Conservation (phyloP, 2,329 filamentous ascomycete genomes). For the Neopestalotiopsis sp. region DNA sequence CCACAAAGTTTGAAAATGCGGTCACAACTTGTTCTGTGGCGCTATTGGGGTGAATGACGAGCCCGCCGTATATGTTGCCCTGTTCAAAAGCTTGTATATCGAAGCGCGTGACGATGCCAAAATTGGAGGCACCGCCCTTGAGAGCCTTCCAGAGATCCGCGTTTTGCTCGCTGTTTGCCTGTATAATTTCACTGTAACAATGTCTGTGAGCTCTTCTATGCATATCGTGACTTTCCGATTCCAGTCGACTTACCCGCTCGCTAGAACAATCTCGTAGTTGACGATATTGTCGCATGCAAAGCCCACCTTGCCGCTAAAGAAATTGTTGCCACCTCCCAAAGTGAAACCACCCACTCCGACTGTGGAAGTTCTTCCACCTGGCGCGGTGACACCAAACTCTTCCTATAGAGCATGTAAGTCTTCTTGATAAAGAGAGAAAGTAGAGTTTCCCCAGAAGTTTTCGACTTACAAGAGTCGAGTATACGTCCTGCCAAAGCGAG, state of each 20-base stretch:
- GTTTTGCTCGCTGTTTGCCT: constrained; percentile 41
- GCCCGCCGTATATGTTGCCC: constrained; percentile 24
- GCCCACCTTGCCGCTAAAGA: constrained; percentile 37
- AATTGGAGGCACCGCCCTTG: constrained; percentile 51
- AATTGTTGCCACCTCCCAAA: constrained; percentile 30
- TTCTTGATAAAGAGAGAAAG: neutral
- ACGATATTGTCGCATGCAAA: constrained; percentile 50
- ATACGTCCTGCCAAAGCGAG: neutral
- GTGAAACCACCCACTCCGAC: constrained; percentile 34
- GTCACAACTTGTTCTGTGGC: constrained; percentile 20
- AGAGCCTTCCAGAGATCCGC: constrained; percentile 48
- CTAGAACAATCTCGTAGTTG: constrained; percentile 48
- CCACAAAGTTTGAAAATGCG: constrained; percentile 22
- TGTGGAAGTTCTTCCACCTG: constrained; percentile 28
- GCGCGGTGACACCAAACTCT: constrained; percentile 24
- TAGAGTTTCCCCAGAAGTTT: neutral
- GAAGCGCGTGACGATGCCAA: constrained; percentile 42
- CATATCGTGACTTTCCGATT: neutral
- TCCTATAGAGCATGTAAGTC: neutral
- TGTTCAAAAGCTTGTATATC: constrained; percentile 29
- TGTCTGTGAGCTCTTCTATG: neutral
- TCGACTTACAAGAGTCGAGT: neutral
- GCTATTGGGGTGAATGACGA: constrained; percentile 17
- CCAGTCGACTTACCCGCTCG: constrained; percentile 32
- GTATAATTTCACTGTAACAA: constrained; percentile 35